Evolutionary conservation across 2,329 filamentous ascomycete genomes (phyloP).

Genomic region (Aspergillaceae sp.): DNA sequence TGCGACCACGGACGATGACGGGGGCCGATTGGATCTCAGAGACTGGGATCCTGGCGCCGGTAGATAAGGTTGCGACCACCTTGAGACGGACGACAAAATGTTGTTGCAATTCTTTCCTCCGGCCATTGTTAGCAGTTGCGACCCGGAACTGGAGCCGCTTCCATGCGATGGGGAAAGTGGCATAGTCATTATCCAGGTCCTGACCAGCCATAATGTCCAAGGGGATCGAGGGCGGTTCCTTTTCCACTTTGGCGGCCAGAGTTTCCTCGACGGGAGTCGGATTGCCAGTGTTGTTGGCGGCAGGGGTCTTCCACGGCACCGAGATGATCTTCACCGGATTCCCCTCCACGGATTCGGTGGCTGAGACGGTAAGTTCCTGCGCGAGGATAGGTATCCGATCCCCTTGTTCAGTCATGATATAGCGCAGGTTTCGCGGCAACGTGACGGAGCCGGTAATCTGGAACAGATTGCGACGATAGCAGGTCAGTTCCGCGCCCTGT

Average conservation of each 20-base stretch:
- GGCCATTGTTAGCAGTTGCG: conserved; percentile 91
- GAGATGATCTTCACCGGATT: conserved; percentile 89
- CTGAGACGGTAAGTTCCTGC: conserved; percentile 81
- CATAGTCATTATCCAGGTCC: conserved; percentile 70
- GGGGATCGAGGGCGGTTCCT: conserved; percentile 76
- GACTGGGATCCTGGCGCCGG: conserved; percentile 71
- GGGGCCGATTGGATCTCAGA: conserved; percentile 80
- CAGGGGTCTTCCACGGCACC: conserved; percentile 95
- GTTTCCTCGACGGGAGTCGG: conserved; percentile 23
- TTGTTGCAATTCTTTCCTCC: conserved; percentile 89
- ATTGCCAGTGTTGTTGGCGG: conserved; percentile 52
- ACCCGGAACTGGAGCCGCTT: conserved; percentile 88
- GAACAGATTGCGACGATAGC: conserved; percentile 91
- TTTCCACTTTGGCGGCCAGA: conserved; percentile 52
- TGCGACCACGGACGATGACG: conserved; percentile 87
- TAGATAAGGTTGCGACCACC: conserved; percentile 72
- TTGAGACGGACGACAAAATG: conserved; percentile 89
- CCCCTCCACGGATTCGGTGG: conserved; percentile 89
- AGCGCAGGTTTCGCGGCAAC: conserved; percentile 66
- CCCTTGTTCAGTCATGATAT: conserved; percentile 72
- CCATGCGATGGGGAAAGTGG: conserved; percentile 89
- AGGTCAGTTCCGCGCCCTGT: conserved; percentile 63
- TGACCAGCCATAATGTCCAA: conserved; percentile 58
- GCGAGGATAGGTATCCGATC: conserved; percentile 73
- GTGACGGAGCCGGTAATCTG: conserved; percentile 89